Base-by-base conservation (phyloP, 306 rosid species). In the Prunus mongolica region DNA sequence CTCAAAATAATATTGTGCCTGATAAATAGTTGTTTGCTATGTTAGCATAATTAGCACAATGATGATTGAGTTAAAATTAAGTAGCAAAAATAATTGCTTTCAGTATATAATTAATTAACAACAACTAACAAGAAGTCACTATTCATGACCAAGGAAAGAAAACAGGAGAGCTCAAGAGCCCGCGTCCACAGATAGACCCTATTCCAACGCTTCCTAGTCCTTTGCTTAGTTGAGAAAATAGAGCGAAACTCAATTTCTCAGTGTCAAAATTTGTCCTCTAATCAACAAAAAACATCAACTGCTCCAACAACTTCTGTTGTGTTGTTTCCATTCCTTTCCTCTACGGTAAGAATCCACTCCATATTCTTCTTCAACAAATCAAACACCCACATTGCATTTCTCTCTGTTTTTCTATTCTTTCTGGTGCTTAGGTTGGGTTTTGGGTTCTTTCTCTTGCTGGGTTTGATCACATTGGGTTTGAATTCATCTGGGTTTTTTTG, bases 141-240 rank as follows among this genome's bases (percentile, higher is more conserved):
- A 13, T 49, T 49, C 15, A 3, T 4, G 54, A 49, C 14, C 54
- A 49, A 49, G 16, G 5, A 60, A 60, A 25, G 6, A 25, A 25
- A 25, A 4, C 5, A 25, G 8, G 11, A 12, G 11, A 25, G 7
- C 51, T 22, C 32, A 66, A 19, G n/a, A 34, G 80, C 25, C 85
- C 78, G 82, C 65, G 65, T 80, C 85, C 71, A 69, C 74, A 27
- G 75, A 15, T 54, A 28, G 71, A 19, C 81, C 87, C 84, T 46
- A 72, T 76, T 76, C 84, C 76, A 75, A 66, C 87, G 87, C 81
- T 79, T 79, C 58, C 79, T 49, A 63, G 32, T 30, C 22, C 68
- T 34, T 24, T 45, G 57, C 54, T 27, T 69, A 55, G 38, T 65
- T 19, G 56, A 46, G 65, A 54, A 12, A 52, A 34, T 9, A 4